phyloP scores from a whole-genome alignment of 257 asterid genomes.

The Solanum neorickii region DNA sequence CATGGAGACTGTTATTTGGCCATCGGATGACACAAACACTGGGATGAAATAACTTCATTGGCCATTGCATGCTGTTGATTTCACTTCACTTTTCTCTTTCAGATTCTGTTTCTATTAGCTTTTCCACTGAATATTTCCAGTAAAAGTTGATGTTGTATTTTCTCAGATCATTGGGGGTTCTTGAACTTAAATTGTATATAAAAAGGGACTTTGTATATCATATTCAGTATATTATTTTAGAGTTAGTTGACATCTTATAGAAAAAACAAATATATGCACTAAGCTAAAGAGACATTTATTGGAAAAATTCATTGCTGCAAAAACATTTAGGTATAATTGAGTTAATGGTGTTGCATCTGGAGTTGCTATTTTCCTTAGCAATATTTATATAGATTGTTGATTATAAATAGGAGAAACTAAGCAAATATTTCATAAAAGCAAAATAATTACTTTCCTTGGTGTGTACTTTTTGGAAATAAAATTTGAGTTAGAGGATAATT shows the following conservation, averaged over 20 bases:
- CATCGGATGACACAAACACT: slow-evolving; percentile 58
- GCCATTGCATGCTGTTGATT: not conserved
- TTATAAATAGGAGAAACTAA: not conserved
- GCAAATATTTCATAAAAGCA: not conserved
- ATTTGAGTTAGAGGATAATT: not conserved
- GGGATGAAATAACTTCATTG: slow-evolving; percentile 26
- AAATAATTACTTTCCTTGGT: too few relatives aligned
- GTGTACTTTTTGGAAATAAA: not conserved
- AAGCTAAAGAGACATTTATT: not conserved
- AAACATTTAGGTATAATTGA: too few relatives aligned
- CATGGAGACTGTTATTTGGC: slow-evolving; percentile 72
- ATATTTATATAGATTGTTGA: not conserved
- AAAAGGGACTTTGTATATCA: not conserved
- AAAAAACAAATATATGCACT: not conserved
- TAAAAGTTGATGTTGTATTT: not conserved
- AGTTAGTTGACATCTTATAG: not conserved
- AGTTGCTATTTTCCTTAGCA: not conserved
- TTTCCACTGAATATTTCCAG: not conserved
- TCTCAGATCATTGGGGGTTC: not conserved
- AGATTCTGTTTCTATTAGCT: not conserved
- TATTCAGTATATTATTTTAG: not conserved
- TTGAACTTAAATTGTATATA: not conserved
- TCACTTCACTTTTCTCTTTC: not conserved
- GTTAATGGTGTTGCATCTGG: not conserved
- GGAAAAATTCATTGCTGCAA: not conserved